phyloP scores from a whole-genome alignment of 495 filamentous ascomycete genomes.

The Penicillium subrubescens region DNA sequence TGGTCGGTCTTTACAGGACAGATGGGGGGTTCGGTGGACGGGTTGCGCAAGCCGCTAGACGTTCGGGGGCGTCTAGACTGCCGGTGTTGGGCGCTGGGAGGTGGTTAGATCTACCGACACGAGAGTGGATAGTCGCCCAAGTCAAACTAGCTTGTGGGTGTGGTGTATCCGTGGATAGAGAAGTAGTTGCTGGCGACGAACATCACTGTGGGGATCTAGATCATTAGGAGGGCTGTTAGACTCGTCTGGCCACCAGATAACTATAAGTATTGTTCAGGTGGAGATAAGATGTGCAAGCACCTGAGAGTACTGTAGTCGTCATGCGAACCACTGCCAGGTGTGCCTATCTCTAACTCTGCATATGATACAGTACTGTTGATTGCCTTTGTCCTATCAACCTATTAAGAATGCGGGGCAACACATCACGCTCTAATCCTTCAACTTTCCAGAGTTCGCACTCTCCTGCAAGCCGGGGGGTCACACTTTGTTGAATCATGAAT shows the following conservation, averaged over 20 bases:
- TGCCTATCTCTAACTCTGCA: background rate
- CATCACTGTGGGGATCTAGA: constrained; percentile 12
- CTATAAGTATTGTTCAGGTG: background rate
- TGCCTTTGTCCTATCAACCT: background rate
- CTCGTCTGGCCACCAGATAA: background rate
- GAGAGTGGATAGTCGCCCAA: background rate
- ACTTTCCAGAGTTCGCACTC: background rate
- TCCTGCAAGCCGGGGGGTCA: background rate
- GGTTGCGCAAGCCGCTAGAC: background rate
- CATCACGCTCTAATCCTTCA: background rate
- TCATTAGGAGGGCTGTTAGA: background rate
- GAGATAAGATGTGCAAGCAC: background rate
- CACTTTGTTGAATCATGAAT: background rate
- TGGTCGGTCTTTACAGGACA: background rate
- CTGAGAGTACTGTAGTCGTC: background rate
- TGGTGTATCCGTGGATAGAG: constrained; percentile 2
- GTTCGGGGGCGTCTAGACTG: background rate
- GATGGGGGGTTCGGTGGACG: background rate
- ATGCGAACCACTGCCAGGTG: background rate
- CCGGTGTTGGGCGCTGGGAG: background rate
- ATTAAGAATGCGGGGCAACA: background rate
- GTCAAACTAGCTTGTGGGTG: background rate
- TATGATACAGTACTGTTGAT: background rate
- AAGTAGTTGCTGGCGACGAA: constrained; percentile 1
- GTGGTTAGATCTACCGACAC: background rate